Evolutionary conservation across 495 filamentous ascomycete species (phyloP).

Genomic region (Talaromyces stipitatus): DNA sequence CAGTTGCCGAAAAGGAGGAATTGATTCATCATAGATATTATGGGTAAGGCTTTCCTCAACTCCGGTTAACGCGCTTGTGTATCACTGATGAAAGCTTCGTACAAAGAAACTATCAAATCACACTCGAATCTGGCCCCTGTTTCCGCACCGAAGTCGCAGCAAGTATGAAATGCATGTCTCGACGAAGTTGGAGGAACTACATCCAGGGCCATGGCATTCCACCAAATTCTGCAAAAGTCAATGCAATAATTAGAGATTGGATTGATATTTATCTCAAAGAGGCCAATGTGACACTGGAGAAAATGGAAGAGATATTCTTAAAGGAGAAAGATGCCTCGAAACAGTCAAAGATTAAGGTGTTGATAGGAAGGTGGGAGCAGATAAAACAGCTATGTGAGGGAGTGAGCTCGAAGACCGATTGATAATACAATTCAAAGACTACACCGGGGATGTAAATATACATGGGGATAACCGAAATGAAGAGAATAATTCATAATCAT

Average conservation of each 20-base stretch:
- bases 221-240: conserved; percentile 21
- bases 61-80: background rate
- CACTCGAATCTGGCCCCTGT: conserved; percentile 48
- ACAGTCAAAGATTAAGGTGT: conserved; percentile 21
- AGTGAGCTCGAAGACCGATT: conserved; percentile 15
- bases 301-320: conserved; percentile 22
- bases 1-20: conserved; percentile 32
- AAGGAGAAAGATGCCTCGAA: conserved; percentile 15
- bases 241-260: conserved; percentile 31
- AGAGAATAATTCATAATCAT: background rate
- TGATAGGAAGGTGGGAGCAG: conserved; percentile 46
- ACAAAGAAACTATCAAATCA: conserved; percentile 53
- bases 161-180: conserved; percentile 40
- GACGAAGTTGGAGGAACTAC: conserved; percentile 38
- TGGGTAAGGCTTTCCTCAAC: conserved; percentile 33
- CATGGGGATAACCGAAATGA: background rate
- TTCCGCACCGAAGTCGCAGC: conserved; percentile 68
- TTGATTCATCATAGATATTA: conserved; percentile 54
- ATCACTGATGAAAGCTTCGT: background rate
- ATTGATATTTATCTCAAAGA: conserved; percentile 28
- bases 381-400: conserved; percentile 34
- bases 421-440: background rate
- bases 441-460: background rate
- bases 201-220: conserved; percentile 28
- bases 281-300: conserved; percentile 26